Evolutionary conservation across 2,329 filamentous ascomycete genomes (phyloP).

Genomic region (Neonectria magnoliae): DNA sequence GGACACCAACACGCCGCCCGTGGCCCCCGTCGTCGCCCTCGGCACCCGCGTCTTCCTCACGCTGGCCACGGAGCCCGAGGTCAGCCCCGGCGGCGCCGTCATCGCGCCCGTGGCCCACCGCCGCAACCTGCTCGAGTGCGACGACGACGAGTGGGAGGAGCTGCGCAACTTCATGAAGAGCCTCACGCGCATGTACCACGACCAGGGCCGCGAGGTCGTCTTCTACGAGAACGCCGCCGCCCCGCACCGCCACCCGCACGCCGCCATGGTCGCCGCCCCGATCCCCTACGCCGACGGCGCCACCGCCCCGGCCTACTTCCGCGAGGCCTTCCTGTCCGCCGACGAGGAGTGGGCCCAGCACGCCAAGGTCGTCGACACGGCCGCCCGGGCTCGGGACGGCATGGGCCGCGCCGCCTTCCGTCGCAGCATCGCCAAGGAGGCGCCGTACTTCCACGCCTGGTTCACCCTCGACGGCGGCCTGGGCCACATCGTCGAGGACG

Average conservation of each 20-base stretch:
- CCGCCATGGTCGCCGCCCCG: slow-evolving; percentile 85
- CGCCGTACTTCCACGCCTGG: slow-evolving; percentile 99
- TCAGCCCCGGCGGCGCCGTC: slow-evolving; percentile 83
- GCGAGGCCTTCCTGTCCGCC: slow-evolving; percentile 86
- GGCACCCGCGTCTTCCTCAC: slow-evolving; percentile 89
- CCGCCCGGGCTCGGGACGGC: slow-evolving; percentile 67
- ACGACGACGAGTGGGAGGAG: slow-evolving; percentile 99
- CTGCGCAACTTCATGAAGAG: slow-evolving; percentile 99
- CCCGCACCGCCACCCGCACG: slow-evolving; percentile 82
- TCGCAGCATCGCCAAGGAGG: slow-evolving; percentile 86
- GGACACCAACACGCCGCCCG: slow-evolving; percentile 75
- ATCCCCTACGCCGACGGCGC: slow-evolving; percentile 92
- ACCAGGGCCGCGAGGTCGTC: slow-evolving; percentile 88
- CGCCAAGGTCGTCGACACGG: slow-evolving; percentile 91
- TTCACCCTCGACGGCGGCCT: slow-evolving; percentile 92
- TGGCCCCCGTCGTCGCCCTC: slow-evolving; percentile 87
- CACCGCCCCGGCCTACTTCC: slow-evolving; percentile 93
- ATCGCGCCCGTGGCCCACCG: slow-evolving; percentile 91
- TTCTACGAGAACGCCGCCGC: slow-evolving; percentile 97
- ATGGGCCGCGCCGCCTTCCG: slow-evolving; percentile 86
- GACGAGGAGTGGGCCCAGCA: slow-evolving; percentile 98
- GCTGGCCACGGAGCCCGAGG: slow-evolving; percentile 87
- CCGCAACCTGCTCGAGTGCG: slow-evolving; percentile 92
- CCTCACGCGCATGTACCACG: slow-evolving; percentile 92
- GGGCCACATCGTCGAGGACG: slow-evolving; percentile 91